Base-by-base conservation (phyloP, 495 filamentous ascomycete species). In the Staphylotrichum tortipilum region DNA sequence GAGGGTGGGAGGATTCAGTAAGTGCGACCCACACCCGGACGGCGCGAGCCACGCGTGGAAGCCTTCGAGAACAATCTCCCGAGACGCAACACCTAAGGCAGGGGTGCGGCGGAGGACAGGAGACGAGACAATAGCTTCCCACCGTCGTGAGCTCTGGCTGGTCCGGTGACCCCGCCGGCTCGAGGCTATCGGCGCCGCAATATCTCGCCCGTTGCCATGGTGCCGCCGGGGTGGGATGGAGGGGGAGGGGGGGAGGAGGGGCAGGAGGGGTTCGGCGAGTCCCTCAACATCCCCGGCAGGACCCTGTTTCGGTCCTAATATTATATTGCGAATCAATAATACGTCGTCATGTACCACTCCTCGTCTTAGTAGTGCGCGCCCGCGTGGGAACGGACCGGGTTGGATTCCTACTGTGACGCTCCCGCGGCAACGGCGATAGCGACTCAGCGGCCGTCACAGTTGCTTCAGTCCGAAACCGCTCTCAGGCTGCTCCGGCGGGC, bases 1-100 rank as follows among this genome's bases (percentile, higher is more conserved):
- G 46, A 24, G 22, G 36, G 47, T 50, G n/a, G n/a, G n/a, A n/a
- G n/a, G n/a, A n/a, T 55, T 44, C 52, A 54, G 30, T 24, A n/a
- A 18, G 29, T 34, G 28, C 22, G 37, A n/a, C 18, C 17, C 7
- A 30, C 48, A 51, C 19, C 34, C n/a, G 24, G 21, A 33, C 45
- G 49, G 44, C 49, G 36, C 42, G 9, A 47, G n/a, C 26, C 14
- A 31, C 17, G 50, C 45, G 23, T 50, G 49, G 54, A 57, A 57
- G 46, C 19, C 28, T 53, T 57, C 55, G 17, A 50, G 55, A 57
- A 57, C 14, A 17, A 15, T 41, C 18, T 24, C 50, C 19, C 18
- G 11, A 17, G 18, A 47, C 26, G 23, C 15, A 24, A 44, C 38
- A 29, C 26, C 11, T 15, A 23, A 49, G 9, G 52, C 41, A 50